Base-by-base conservation (phyloP, 352 stramenopile species). In the Thraustotheca clavata region DNA sequence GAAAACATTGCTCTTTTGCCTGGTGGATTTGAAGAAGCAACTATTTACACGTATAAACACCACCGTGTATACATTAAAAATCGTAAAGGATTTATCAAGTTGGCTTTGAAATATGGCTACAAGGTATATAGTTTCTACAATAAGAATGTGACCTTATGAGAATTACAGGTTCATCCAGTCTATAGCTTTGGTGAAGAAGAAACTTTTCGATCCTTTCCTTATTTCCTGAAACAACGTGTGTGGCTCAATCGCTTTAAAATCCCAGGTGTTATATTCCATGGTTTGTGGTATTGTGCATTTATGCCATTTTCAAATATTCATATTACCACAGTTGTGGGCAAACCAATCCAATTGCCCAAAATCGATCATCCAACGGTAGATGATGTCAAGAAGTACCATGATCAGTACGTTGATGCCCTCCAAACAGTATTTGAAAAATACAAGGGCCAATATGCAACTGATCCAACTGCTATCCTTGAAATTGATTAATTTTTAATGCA, bases 11-110 rank as follows among this genome's bases (percentile, higher is more conserved):
- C 71, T 18, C 68, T 98, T 20, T 69, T 96, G 16, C 91, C 94
- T 0, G 94, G 94, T 9, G 94, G 94, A 14, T 97, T 98, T 66
- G 89, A 98, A 70, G 94, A 98, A 74, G 92, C 91, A 6, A 97
- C 93, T 18, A 67, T 98, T 12, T 96, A 80, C 49, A 69, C 78
- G 43, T 75, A 76, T 16, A 76, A 76, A 2, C 76, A 79, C 34
- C 92, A 98, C 71, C 84, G 91, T 57, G 80, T 97, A 27, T 98
- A 87, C 61, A 73, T 98, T 49, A 89, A 95, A 59, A 83, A 87
- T 31, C 79, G 93, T 14, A 89, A 88, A 36, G 94, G 94, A 3
- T 98, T 98, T 71, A 86, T 98, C 68, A 96, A 96, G 60, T 72
- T 98, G 31, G 90, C 80, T 34, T 74, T 98, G 9, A 80, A 97